Percentiles rank a stretch among this genome's conserved stretches.
phyloP scores from a whole-genome alignment of 2,329 filamentous ascomycete species.

The Fusarium ambrosium region DNA sequence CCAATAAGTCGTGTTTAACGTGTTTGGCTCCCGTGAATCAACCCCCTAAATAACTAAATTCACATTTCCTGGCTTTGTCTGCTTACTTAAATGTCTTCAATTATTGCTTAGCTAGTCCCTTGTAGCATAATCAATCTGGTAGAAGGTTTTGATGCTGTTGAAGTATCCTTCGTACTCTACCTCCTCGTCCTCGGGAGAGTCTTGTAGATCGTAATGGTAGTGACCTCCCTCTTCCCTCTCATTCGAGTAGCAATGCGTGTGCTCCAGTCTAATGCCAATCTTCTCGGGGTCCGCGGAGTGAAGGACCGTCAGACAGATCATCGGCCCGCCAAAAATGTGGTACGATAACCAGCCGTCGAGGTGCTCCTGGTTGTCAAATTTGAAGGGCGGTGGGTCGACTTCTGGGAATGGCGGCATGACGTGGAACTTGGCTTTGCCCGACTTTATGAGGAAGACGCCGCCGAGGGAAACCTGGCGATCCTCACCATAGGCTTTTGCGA shows the following conservation, averaged over 20 bases:
- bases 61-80: no score
- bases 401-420: constrained; percentile 61
- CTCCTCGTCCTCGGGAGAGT: constrained; percentile 36
- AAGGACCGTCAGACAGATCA: constrained; percentile 58
- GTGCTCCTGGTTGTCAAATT: constrained; percentile 35
- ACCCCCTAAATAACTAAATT: no score
- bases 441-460: constrained; percentile 56
- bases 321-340: constrained; percentile 53
- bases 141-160: constrained; percentile 46
- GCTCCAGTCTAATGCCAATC: constrained; percentile 59
- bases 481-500: constrained; percentile 51
- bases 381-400: constrained; percentile 46
- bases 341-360: constrained; percentile 57
- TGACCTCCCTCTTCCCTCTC: constrained; percentile 55
- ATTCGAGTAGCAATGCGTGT: constrained; percentile 60
- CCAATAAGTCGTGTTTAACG: no score
- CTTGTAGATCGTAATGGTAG: constrained; percentile 58
- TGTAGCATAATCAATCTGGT: no score
- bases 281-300: constrained; percentile 56
- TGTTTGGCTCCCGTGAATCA: no score
- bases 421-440: constrained; percentile 55
- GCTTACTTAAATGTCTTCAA: no score
- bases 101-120: no score
- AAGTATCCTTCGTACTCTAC: constrained; percentile 63
- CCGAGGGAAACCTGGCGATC: constrained; percentile 54